Base-by-base conservation (phyloP, 2,329 filamentous ascomycete genomes). In the Botrytis paeoniae region DNA sequence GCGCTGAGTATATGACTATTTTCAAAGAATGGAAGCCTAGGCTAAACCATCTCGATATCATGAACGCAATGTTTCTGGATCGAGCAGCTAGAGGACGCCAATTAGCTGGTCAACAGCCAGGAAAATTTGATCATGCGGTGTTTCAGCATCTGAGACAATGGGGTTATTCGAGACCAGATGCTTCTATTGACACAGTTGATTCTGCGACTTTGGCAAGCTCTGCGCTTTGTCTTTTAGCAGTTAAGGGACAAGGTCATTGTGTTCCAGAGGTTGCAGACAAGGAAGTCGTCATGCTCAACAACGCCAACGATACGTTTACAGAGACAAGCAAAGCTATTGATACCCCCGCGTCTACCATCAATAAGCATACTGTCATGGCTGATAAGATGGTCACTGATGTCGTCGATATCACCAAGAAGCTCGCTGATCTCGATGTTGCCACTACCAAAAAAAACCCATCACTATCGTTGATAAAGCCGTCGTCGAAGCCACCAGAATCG, bases 101-200 rank as follows among this genome's bases (percentile, higher is more conserved):
- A 1, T 14, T 29, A 57, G 14, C n/a, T 16, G 14, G 3, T 29
- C 8, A n/a, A 57, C 51, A 57, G 3, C 51, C 51, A 18, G n/a
- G 1, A 18, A 16, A n/a, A 0, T 9, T 57, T 18, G 14, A 8
- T 18, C 0, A 9, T 29, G 14, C 6, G 8, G 18, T 6, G 6
- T 29, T 57, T 7, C 14, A 57, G 14, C 2, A 14, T 57, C 12
- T 57, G 3, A 57, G 14, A 8, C 2, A 29, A 7, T 29, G n/a
- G 14, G 3, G 5, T 29, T 29, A 29, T 29, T 57, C 7, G 14
- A 57, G 14, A 18, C 14, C n/a, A 1, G 14, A 29, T 57, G 1
- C 0, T 51, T 6, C 48, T n/a, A 1, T n/a, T 1, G 6, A n/a
- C 1, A 57, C 51, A 18, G 51, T 6, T 57, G 6, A 9, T 16